Evolutionary conservation across 441 rosid species (phyloP).

Genomic region (Lagerstroemia fauriei): DNA sequence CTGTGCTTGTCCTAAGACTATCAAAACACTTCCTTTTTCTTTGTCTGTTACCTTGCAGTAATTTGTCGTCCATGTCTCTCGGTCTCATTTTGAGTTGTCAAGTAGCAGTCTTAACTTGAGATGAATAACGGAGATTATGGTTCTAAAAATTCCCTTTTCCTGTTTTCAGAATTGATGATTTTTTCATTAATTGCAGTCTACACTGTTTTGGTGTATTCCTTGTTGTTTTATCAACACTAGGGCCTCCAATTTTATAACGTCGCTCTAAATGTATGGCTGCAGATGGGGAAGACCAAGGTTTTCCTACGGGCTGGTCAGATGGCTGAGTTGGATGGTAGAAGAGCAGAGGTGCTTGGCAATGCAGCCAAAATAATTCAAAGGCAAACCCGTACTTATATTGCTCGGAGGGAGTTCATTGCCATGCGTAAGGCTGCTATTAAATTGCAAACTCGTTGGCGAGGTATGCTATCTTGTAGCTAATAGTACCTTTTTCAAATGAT

Average conservation of each 20-base stretch:
- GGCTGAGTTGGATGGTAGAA: conserved; percentile 99
- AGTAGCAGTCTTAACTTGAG: not conserved
- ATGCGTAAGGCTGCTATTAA: conserved; percentile 76
- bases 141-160: not conserved
- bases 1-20: no score
- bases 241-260: conserved; percentile 20
- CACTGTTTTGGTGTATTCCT: not conserved
- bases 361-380: conserved; percentile 96
- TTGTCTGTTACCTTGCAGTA: not conserved
- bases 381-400: conserved; percentile 80
- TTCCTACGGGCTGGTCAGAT: conserved; percentile 99
- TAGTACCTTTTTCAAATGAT: not conserved
- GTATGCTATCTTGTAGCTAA: conserved; percentile 39
- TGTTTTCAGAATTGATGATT: not conserved
- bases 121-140: not conserved
- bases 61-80: not conserved
- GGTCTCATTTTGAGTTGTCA: not conserved
- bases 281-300: conserved; percentile 92
- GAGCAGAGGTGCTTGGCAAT: conserved; percentile 97
- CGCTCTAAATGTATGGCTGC: conserved; percentile 37
- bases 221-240: not conserved
- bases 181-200: not conserved
- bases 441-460: conserved; percentile 87
- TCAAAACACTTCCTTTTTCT: no score
- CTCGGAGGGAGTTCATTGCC: conserved; percentile 78